Evolutionary conservation across 2,329 filamentous ascomycete species (phyloP).

Genomic region (Dothideomycetidae sp.): DNA sequence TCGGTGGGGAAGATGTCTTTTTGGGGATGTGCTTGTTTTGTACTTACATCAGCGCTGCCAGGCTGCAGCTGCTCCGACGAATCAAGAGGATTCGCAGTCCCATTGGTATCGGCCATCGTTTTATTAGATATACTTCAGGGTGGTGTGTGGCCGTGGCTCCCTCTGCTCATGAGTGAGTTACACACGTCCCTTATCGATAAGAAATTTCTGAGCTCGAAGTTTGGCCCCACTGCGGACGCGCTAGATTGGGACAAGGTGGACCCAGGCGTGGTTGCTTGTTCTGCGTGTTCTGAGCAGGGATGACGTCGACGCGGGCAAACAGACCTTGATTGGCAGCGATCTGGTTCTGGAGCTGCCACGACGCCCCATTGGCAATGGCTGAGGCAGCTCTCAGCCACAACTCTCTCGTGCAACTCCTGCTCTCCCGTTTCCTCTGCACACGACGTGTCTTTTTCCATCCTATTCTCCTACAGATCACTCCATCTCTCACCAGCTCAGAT

Average conservation of each 20-base stretch:
- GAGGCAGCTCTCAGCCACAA: background rate
- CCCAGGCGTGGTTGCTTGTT: no score
- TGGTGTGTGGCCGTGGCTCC: no score
- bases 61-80: background rate
- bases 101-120: slow-evolving; percentile 3
- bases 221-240: no score
- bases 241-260: no score
- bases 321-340: no score
- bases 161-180: background rate
- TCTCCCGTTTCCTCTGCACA: no score
- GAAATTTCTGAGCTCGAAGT: slow-evolving; percentile 2
- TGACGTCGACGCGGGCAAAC: background rate
- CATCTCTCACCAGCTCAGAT: background rate
- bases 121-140: background rate
- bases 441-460: background rate
- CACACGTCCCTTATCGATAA: slow-evolving; percentile 8
- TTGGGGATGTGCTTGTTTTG: slow-evolving; percentile 20
- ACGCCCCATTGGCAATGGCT: background rate
- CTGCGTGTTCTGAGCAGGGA: background rate
- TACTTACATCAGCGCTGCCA: slow-evolving; percentile 5
- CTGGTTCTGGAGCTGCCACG: background rate
- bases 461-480: background rate
- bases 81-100: slow-evolving; percentile 4
- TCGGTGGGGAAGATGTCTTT: slow-evolving; percentile 22
- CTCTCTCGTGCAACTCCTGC: no score